Conservation (phyloP, 371 early-diverging fungal species). For the Basidiobolus meristosporus region DNA sequence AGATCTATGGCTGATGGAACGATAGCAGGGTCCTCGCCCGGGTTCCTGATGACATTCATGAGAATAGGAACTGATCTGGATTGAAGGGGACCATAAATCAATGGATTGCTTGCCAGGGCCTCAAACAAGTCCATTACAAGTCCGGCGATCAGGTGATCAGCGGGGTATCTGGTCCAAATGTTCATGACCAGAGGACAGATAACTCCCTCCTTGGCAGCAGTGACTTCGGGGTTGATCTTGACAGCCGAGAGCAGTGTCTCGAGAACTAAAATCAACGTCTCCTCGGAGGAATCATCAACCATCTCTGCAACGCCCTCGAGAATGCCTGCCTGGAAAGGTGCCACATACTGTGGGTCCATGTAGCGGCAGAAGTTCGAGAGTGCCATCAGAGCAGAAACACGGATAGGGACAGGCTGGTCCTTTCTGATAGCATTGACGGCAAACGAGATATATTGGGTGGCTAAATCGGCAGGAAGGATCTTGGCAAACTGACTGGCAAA, state of each 20-base stretch:
- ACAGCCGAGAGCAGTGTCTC: slow-evolving; percentile 53
- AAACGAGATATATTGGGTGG: slow-evolving; percentile 44
- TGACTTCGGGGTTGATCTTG: slow-evolving; percentile 45
- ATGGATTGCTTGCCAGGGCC: slow-evolving; percentile 42
- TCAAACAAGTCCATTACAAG: slow-evolving; percentile 62
- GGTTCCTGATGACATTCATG: slow-evolving; percentile 24
- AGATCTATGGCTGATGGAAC: slow-evolving; percentile 56
- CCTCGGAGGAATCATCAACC: slow-evolving; percentile 44
- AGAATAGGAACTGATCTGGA: slow-evolving; percentile 51
- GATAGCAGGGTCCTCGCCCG: slow-evolving; percentile 18
- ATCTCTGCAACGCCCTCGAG: slow-evolving; percentile 57
- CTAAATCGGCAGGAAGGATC: slow-evolving; percentile 41
- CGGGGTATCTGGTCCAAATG: slow-evolving; percentile 54
- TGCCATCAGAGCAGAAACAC: slow-evolving; percentile 65
- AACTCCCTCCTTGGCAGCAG: slow-evolving; percentile 46
- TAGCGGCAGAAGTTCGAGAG: slow-evolving; percentile 38
- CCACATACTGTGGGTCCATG: slow-evolving; percentile 26
- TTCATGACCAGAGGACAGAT: slow-evolving; percentile 56
- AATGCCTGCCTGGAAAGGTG: slow-evolving; percentile 41
- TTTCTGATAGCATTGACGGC: slow-evolving; percentile 46
- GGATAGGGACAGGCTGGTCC: slow-evolving; percentile 35
- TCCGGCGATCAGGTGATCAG: slow-evolving; percentile 41
- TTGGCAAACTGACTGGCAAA: slow-evolving; percentile 67
- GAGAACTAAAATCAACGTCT: slow-evolving; percentile 55
- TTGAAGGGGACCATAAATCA: slow-evolving; percentile 35